A percentile compares a stretch with the other conserved stretches of the same genome.
Conservation (phyloP, 805 yeast genomes). For the Metschnikowia cubensis region DNA sequence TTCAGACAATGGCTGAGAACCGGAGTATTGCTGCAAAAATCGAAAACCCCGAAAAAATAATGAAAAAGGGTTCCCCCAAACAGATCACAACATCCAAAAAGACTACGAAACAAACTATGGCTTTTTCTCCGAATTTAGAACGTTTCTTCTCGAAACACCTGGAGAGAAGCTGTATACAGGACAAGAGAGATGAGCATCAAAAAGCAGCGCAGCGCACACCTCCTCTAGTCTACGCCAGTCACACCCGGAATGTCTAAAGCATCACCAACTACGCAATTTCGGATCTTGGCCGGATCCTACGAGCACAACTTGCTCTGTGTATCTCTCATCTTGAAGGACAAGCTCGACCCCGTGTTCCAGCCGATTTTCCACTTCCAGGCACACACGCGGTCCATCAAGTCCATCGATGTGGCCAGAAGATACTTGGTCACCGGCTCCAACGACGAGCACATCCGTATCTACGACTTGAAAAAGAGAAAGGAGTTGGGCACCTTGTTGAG, state of each 20-base stretch:
- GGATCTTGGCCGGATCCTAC: constrained; percentile 91
- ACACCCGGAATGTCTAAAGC: constrained; percentile 9
- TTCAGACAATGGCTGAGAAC: neutral
- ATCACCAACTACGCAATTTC: constrained; percentile 40
- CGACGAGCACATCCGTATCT: constrained; percentile 92
- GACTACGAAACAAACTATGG: too few species aligned
- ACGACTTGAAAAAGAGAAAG: constrained; percentile 88
- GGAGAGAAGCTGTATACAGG: neutral
- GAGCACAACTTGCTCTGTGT: constrained; percentile 89
- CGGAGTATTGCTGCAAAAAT: neutral
- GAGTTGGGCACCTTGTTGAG: constrained; percentile 88
- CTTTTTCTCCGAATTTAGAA: neutral
- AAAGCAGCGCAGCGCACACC: neutral
- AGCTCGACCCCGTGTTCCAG: constrained; percentile 59
- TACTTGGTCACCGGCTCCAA: constrained; percentile 91
- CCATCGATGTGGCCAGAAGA: constrained; percentile 77
- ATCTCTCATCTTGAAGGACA: constrained; percentile 57
- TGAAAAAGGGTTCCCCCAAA: too few species aligned
- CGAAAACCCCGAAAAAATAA: too few species aligned
- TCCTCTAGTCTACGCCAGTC: neutral
- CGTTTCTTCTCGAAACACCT: neutral
- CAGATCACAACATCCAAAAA: too few species aligned
- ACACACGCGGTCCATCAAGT: constrained; percentile 81
- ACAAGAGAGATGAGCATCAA: constrained; percentile 8
- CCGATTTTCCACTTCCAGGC: constrained; percentile 97